Evolutionary conservation across 1,139 yeast genomes (phyloP), one percentile per base, ranked within the genome.

Genomic region (Lodderomyces oxycetoniae): DNA sequence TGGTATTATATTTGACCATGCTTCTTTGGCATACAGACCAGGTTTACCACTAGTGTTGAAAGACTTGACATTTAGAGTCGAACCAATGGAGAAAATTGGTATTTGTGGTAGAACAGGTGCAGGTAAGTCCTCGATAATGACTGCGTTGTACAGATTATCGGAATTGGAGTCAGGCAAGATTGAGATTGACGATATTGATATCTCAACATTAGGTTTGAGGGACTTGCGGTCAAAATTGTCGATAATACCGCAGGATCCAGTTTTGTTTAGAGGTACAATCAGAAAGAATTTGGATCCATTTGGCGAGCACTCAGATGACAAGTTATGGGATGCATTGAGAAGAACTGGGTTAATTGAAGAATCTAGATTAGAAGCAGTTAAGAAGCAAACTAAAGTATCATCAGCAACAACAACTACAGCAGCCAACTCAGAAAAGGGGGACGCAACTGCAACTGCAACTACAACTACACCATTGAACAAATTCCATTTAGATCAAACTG

Each of bases 241-340:
- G 1, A 88, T 88, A 47, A 88, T 88, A 55, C 96, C 96, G 10
- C 96, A 88, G 60, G 96, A 88, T 54, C 96, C 96, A 14, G 87
- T 94, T 0, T 62, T 88, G 49, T 88, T 88, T 58, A 70, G 83
- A 9, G 96, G 96, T 35, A 80, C 93, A 0, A 70, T 88, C 37
- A 72, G 88, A 47, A 71, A 80, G 27, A 88, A 88, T 50, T 64
- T 88, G 52, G 96, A 88, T 59, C 89, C 94, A 34, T 63, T 62
- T 37, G 51, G 50, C 22, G 53, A 59, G 40, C 51, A 53, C 38
- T 33, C 53, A 3, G 71, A 65, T 43, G 53, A 44, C 12, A 45
- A 46, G 32, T 52, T 64, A 34, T 59, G 67, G 66, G 60, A 56
- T 41, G 52, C 64, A 2, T 53, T 61, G 33, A 50, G 57, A 45